Evolutionary conservation across 176 grass and related monocot species (phyloP).

Genomic region (Triticum dicoccoides): DNA sequence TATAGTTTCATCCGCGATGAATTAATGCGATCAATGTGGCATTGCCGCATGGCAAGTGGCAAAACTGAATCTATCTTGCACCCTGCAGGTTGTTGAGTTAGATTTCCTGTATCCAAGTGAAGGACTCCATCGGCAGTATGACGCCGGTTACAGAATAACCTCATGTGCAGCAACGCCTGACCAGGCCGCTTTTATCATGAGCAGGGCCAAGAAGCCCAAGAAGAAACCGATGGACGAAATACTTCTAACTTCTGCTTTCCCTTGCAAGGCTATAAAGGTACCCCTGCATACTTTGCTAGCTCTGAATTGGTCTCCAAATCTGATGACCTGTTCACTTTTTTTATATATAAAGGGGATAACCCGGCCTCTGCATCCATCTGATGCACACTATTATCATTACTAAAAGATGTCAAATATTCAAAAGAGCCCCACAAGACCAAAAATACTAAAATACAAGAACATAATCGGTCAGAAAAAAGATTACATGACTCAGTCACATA

Average conservation of each 20-base stretch:
- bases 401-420: too few species aligned
- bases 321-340: too few species aligned
- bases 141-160: constrained; percentile 65
- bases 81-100: constrained; percentile 71
- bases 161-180: constrained; percentile 70
- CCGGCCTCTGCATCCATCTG: too few species aligned
- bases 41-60: too few species aligned
- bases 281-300: background rate
- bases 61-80: constrained; percentile 10
- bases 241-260: constrained; percentile 74
- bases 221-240: constrained; percentile 63
- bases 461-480: too few species aligned
- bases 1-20: background rate
- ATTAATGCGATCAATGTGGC: background rate
- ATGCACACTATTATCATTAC: too few species aligned
- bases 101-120: constrained; percentile 88
- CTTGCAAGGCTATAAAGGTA: constrained; percentile 63
- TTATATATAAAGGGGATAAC: too few species aligned
- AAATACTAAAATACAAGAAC: too few species aligned
- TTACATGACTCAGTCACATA: too few species aligned
- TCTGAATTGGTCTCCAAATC: too few species aligned
- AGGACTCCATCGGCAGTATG: constrained; percentile 64
- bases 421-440: too few species aligned
- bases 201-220: constrained; percentile 62
- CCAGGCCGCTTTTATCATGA: constrained; percentile 75